Evolutionary conservation across 441 rosid genomes (phyloP).

Genomic region (Pelargonium citronellum): DNA sequence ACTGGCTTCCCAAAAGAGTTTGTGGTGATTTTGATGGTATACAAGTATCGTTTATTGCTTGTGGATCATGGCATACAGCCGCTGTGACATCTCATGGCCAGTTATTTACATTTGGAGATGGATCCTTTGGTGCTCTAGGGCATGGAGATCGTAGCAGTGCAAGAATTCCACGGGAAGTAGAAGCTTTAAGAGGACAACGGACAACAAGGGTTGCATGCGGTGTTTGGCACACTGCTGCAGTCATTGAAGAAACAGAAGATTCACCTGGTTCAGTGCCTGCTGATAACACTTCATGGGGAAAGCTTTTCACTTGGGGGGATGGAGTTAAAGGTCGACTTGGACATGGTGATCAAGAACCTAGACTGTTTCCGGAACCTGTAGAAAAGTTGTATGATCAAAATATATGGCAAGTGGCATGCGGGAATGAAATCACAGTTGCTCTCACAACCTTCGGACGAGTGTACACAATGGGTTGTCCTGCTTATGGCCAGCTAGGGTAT

Average conservation of each 20-base stretch:
- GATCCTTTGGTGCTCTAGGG: slow-evolving; percentile 90
- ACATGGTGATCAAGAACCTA: slow-evolving; percentile 84
- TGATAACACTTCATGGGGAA: slow-evolving; percentile 68
- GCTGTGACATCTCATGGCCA: slow-evolving; percentile 89
- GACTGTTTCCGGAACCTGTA: slow-evolving; percentile 83
- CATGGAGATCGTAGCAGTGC: slow-evolving; percentile 79
- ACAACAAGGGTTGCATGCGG: slow-evolving; percentile 90
- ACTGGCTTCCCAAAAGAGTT: slow-evolving; percentile 84
- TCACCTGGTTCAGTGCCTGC: slow-evolving; percentile 50
- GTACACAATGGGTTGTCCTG: slow-evolving; percentile 91
- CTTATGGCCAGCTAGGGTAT: slow-evolving; percentile 89
- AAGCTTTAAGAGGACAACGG: slow-evolving; percentile 90
- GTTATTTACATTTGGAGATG: slow-evolving; percentile 94
- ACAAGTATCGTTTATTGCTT: slow-evolving; percentile 78
- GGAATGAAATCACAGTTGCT: slow-evolving; percentile 84
- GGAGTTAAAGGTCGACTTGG: slow-evolving; percentile 93
- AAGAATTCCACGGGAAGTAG: slow-evolving; percentile 79
- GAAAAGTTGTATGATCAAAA: slow-evolving; percentile 91
- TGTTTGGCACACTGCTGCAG: slow-evolving; percentile 98
- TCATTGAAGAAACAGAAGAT: slow-evolving; percentile 87
- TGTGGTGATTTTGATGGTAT: slow-evolving; percentile 86
- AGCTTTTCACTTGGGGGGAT: slow-evolving; percentile 96
- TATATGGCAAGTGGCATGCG: slow-evolving; percentile 87
- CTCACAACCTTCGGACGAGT: slow-evolving; percentile 79
- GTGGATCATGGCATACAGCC: slow-evolving; percentile 98